Conservation (phyloP, 805 yeast genomes). For the Saturnispora silvae region DNA sequence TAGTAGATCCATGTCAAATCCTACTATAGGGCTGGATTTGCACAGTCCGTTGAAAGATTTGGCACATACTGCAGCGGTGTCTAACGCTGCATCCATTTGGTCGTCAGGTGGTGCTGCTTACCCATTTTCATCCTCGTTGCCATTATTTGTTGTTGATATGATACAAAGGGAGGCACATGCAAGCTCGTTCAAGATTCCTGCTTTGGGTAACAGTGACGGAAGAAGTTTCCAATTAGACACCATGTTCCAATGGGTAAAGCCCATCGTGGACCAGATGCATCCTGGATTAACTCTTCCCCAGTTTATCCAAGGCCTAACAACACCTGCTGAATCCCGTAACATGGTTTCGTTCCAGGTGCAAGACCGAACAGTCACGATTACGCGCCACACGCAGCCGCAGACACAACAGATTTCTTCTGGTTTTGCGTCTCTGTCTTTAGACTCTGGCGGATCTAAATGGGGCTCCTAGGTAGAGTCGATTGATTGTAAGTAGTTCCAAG, state of each 20-base stretch:
- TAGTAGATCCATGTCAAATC: neutral
- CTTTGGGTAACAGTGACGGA: constrained; percentile 6
- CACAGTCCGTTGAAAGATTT: neutral
- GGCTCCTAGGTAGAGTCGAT: too few relatives aligned
- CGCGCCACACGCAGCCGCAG: too few relatives aligned
- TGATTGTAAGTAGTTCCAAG: too few relatives aligned
- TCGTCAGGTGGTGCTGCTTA: neutral
- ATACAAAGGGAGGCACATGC: constrained; percentile 34
- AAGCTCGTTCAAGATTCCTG: constrained; percentile 29
- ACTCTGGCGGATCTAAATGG: neutral
- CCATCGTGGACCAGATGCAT: constrained; percentile 22
- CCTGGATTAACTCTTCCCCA: constrained; percentile 9
- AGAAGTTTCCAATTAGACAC: constrained; percentile 16
- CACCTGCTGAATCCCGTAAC: constrained; percentile 22
- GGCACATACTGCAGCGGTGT: neutral
- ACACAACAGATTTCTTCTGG: neutral
- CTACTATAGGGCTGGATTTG: neutral
- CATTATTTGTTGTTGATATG: neutral
- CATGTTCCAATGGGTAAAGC: constrained; percentile 25
- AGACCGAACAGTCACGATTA: neutral
- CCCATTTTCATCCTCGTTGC: neutral
- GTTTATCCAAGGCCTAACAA: constrained; percentile 24
- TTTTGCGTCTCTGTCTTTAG: neutral
- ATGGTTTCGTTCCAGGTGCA: constrained; percentile 30
- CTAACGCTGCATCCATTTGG: constrained; percentile 5